A percentile compares a stretch with the other conserved stretches of the same genome.
These are phyloP conservation scores for Hypocrella siamensis DNA, from an alignment of 2,329 filamentous ascomycete species.

Conservation along the genomic window DNA sequence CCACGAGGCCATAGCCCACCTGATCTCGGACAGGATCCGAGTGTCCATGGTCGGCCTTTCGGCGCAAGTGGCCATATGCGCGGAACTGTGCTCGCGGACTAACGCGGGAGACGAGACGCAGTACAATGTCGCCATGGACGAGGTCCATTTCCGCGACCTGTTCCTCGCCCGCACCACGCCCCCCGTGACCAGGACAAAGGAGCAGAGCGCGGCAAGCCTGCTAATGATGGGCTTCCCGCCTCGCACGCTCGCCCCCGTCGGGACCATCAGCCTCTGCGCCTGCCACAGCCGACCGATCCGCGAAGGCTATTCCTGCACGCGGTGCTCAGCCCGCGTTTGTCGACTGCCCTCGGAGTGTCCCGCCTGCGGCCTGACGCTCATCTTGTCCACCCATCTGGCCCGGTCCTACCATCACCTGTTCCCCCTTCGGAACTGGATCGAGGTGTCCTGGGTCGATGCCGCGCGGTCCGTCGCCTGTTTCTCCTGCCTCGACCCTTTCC, in stretches of 20 bases:
- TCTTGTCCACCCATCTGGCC: constrained; percentile 83
- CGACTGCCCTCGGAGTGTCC: constrained; percentile 81
- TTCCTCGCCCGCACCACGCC: constrained; percentile 80
- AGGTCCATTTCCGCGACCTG: constrained; percentile 67
- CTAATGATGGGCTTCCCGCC: constrained; percentile 98
- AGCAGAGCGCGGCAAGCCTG: constrained; percentile 45
- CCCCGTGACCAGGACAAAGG: constrained; percentile 56
- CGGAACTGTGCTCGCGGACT: constrained; percentile 73
- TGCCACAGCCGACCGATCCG: constrained; percentile 73
- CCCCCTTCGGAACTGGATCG: constrained; percentile 76
- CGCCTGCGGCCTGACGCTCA: constrained; percentile 77
- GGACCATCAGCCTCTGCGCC: constrained; percentile 62
- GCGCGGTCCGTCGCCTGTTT: constrained; percentile 50
- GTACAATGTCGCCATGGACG: constrained; percentile 74
- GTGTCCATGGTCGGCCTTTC: constrained; percentile 82
- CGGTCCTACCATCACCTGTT: constrained; percentile 91
- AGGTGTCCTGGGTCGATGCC: constrained; percentile 72
- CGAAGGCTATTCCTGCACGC: constrained; percentile 81
- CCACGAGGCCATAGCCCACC: constrained; percentile 67
- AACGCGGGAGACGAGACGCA: constrained; percentile 62
- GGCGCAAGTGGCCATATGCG: constrained; percentile 83
- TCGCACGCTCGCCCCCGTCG: constrained; percentile 53
- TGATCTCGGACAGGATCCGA: constrained; percentile 70
- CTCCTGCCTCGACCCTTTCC: constrained; percentile 63
- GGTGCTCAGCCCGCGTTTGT: constrained; percentile 82